Base-by-base conservation (phyloP, 495 filamentous ascomycete genomes). In the Penicillium antarcticum region DNA sequence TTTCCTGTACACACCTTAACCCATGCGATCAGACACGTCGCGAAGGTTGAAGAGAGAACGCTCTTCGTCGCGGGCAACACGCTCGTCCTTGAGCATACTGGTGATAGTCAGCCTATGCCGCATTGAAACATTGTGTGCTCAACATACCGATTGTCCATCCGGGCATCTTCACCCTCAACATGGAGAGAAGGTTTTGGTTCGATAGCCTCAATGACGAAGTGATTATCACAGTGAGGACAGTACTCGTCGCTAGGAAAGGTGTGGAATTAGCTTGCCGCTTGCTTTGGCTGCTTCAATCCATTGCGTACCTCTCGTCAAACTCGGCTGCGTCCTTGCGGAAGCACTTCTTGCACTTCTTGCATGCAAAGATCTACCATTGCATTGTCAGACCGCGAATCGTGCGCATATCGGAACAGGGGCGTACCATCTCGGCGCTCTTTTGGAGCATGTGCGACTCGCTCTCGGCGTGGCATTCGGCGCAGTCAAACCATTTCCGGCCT, bases 211-310 rank as follows among this genome's bases (percentile, higher is more conserved):
- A 97, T 71, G 18, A 97, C 87, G 64, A 91, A 98, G 70, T 97
- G 94, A 69, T 98, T 98, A 68, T 98, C 94, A 77, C 94, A 98
- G 73, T 96, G 88, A n/a, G 94, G 95, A 74, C 94, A 97, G 75
- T 95, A 97, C 70, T 98, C 95, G 76, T 98, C 95, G 67, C 89
- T 89, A 53, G 31, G 21, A 48, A 34, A 39, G 16, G n/a, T 4
- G 21, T 18, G 34, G 14, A 23, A 33, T 19, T 29, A 33, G n/a
- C 26, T 40, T 38, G 36, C 13, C 11, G 14, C 16, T 36, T 49
- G 8, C 24, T 48, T 54, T 46, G 13, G 33, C 44, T 17, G 40
- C 33, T 17, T 45, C 35, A 21, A 35, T 52, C 52, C 2, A 12
- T 32, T 24, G 24, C 58, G 19, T 65, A 85, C 84, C 80, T 83